Percentiles rank a stretch among this genome's conserved stretches.
Conservation (phyloP, 1,139 yeast genomes). For the Blastobotrys buckinghamii region DNA sequence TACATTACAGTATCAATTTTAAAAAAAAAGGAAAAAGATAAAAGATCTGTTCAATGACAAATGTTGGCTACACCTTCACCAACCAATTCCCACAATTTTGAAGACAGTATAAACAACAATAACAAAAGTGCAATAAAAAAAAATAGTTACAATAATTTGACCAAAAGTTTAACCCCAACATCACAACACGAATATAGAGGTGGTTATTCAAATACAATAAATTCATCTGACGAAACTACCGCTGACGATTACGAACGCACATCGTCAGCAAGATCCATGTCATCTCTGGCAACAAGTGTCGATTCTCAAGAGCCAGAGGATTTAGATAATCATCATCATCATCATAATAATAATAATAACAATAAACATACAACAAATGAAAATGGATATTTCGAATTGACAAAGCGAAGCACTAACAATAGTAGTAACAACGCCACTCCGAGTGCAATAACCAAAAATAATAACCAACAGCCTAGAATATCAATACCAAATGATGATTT, state of each 20-base stretch:
- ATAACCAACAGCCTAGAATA: not conserved
- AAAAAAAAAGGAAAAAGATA: too few species aligned
- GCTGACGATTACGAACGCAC: conserved; percentile 18
- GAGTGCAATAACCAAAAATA: not conserved
- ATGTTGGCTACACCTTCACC: conserved; percentile 6
- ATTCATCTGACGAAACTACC: conserved; percentile 14
- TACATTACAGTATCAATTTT: too few species aligned
- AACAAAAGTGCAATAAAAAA: not conserved
- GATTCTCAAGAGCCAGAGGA: conserved; percentile 15
- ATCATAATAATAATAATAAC: not conserved
- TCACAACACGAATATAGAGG: too few species aligned
- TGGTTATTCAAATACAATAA: conserved; percentile 4
- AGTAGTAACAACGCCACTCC: not conserved
- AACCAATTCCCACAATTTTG: not conserved
- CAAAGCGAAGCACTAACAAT: not conserved
- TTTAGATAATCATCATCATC: not conserved
- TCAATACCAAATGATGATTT: not conserved
- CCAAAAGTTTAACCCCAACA: not conserved
- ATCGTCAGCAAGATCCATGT: conserved; percentile 19
- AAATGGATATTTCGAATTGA: conserved; percentile 1
- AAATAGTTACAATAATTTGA: not conserved
- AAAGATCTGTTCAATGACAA: not conserved
- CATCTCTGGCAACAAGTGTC: conserved; percentile 18
- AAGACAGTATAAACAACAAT: not conserved
- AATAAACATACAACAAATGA: not conserved